phyloP scores from a whole-genome alignment of 805 yeast genomes.

The Wickerhamiella brachini region DNA sequence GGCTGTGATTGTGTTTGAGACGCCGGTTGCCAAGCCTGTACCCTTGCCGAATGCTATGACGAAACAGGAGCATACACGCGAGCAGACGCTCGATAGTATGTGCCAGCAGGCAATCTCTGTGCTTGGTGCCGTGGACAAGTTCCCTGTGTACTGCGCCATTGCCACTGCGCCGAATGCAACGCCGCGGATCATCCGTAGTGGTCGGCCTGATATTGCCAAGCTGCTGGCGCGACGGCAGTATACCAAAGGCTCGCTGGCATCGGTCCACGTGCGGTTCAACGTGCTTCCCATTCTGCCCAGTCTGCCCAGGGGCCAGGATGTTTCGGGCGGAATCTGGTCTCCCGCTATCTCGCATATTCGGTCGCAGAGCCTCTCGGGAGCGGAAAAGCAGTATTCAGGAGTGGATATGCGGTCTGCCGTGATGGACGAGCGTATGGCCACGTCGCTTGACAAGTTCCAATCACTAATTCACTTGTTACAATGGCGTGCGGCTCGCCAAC shows the following conservation, averaged over 20 bases:
- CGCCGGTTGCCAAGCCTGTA: slow-evolving; percentile 32
- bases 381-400: slow-evolving; percentile 68
- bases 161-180: slow-evolving; percentile 68
- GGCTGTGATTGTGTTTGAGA: slow-evolving; percentile 76
- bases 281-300: slow-evolving; percentile 44
- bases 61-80: slow-evolving; percentile 3
- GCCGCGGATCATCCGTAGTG: slow-evolving; percentile 73
- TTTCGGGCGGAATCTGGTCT: slow-evolving; percentile 75
- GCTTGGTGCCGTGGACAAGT: slow-evolving; percentile 46
- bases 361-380: slow-evolving; percentile 41
- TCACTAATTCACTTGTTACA: slow-evolving; percentile 61
- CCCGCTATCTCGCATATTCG: slow-evolving; percentile 58
- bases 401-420: slow-evolving; percentile 65
- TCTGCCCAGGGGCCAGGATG: slow-evolving; percentile 62
- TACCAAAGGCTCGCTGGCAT: slow-evolving; percentile 62
- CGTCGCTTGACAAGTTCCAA: slow-evolving; percentile 58
- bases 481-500: slow-evolving; percentile 58
- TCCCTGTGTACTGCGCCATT: slow-evolving; percentile 68
- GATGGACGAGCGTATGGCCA: slow-evolving; percentile 62
- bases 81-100: slow-evolving; percentile 34
- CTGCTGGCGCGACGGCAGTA: slow-evolving; percentile 69
- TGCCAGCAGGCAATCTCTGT: slow-evolving; percentile 34
- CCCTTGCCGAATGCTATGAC: slow-evolving; percentile 28
- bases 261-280: slow-evolving; percentile 71
- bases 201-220: slow-evolving; percentile 85